phyloP scores from a whole-genome alignment of 805 yeast genomes.

The Wickerhamiella musiphila region DNA sequence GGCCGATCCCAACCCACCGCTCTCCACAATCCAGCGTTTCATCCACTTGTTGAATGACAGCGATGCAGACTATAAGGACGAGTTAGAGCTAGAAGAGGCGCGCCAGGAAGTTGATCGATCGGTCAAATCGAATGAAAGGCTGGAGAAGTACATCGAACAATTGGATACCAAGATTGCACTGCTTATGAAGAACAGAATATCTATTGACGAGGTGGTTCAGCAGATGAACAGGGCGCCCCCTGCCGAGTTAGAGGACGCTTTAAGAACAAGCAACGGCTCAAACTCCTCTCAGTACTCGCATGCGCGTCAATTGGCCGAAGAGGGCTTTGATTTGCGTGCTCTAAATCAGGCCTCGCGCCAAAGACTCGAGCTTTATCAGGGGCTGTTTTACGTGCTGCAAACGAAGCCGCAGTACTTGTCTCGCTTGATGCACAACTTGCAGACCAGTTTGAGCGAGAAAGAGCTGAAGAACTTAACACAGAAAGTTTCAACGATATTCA shows the following conservation, averaged over 20 bases:
- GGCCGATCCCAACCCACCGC: slow-evolving; percentile 55
- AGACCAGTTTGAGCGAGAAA: slow-evolving; percentile 16
- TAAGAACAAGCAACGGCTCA: slow-evolving; percentile 6
- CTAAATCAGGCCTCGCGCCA: slow-evolving; percentile 24
- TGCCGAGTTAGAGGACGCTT: slow-evolving; percentile 1
- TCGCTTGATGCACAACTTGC: slow-evolving; percentile 26
- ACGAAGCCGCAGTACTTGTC: slow-evolving; percentile 63
- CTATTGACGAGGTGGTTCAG: slow-evolving; percentile 44
- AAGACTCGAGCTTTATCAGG: slow-evolving; percentile 53
- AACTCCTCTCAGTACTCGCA: slow-evolving; percentile 6
- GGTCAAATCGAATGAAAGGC: slow-evolving; percentile 49
- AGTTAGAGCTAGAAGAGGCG: slow-evolving; percentile 44
- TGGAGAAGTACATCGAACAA: slow-evolving; percentile 60
- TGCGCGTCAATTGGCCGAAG: slow-evolving; percentile 2
- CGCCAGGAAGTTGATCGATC: slow-evolving; percentile 54
- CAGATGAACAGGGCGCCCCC: slow-evolving; percentile 4
- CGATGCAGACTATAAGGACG: slow-evolving; percentile 59
- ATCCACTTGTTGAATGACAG: slow-evolving; percentile 57
- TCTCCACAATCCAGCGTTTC: slow-evolving; percentile 59
- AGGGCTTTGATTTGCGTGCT: slow-evolving; percentile 22
- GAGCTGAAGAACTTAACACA: slow-evolving; percentile 20
- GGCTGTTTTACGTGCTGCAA: slow-evolving; percentile 65
- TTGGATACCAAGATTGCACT: slow-evolving; percentile 64
- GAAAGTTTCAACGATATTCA: slow-evolving; percentile 21
- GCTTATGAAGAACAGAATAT: slow-evolving; percentile 60